Base-by-base conservation (phyloP, 2,329 filamentous ascomycete genomes). In the Pseudogymnoascus sp. region DNA sequence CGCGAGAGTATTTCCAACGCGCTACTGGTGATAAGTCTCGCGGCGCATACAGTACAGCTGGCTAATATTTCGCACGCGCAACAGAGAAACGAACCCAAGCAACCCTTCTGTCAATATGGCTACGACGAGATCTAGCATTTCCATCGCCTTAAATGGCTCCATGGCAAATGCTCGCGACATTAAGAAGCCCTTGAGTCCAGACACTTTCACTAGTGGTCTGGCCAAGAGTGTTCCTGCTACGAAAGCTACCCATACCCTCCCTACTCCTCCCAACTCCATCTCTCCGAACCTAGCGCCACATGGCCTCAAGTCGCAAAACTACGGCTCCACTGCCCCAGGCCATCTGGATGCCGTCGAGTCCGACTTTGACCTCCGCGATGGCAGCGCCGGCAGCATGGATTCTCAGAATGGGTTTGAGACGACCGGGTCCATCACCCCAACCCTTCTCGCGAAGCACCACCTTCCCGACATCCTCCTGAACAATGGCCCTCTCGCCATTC, bases 211-310 rank as follows among this genome's bases (percentile, higher is more conserved):
- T 86, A 84, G 77, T 85, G 84, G 86, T 85, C 83, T 83, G 80
- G 82, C 82, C 75, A 79, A 80, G 78, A 82, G 81, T 70, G 81
- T 84, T 74, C 77, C 81, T 80, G 64, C 62, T 22, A 64, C 64
- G 54, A 82, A 82, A 77, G 79, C 76, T 76, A 75, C 77, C 77
- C 79, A 81, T 69, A 79, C 84, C 74, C 85, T 96, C 70, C 91
- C 89, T 65, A 97, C 93, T 73, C 93, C 93, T 72, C 93, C 93
- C 64, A 95, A 93, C 79, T 97, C 92, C 75, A 91, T 97, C 73
- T 97, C 92, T 64, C 93, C 93, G 57, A 87, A 85, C 68, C 81
- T 97, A 67, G 86, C 88, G 69, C 90, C 92, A 63, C 90, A 93
- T 70, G 88, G 88, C 70, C 84, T 89, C 72, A 89, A 88, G 74